Evolutionary conservation across 768 basidiomycete genomes (phyloP), one percentile per base, ranked within the genome.

Genomic region (Mycena indigotica): DNA sequence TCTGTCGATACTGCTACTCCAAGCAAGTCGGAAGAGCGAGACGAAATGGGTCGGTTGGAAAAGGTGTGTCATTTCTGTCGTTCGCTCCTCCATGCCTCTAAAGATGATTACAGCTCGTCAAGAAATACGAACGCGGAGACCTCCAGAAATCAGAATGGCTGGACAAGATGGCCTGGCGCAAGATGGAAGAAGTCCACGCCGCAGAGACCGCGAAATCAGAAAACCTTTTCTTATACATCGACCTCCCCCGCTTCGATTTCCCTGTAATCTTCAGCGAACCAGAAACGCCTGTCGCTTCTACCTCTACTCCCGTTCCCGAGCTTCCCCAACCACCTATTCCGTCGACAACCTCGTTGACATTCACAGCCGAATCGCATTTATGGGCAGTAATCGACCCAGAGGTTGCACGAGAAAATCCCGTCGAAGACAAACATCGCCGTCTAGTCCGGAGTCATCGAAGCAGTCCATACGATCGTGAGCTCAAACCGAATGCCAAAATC

Each of bases 401-500:
- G 60, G 83, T 92, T 49, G 83, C 82, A 5, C 84, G 93, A 25
- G 95, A 98, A 65, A 99, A 99, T 67, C 95, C 95, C 0, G 95
- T 98, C 0, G 97, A 99, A 67, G 93, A 95, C 68, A 99, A 99
- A 68, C 95, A 98, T 67, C 84, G 97, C 28, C 84, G 95, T 2
- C 80, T 98, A 3, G 91, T 98, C 58, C 88, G 97, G 46, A 96
- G 95, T 70, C 95, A 98, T 65, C 80, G 97, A 45, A 94, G 93
- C 51, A 95, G 96, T 45, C 93, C 95, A 0, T 89, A 97, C 51
- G 96, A 98, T 67, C 77, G 94, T 52, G 97, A 98, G 67, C 78
- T 99, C 53, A 99, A 99, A 65, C 97, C 97, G 0, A 96, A 98
- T 67, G 94, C 96, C 2, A 93, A 93, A 70, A 91, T 95, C 60